A percentile compares a stretch with the other conserved stretches of the same genome.
Evolutionary conservation across 2,329 filamentous ascomycete species (phyloP).

Genomic region (Colletotrichum scovillei): DNA sequence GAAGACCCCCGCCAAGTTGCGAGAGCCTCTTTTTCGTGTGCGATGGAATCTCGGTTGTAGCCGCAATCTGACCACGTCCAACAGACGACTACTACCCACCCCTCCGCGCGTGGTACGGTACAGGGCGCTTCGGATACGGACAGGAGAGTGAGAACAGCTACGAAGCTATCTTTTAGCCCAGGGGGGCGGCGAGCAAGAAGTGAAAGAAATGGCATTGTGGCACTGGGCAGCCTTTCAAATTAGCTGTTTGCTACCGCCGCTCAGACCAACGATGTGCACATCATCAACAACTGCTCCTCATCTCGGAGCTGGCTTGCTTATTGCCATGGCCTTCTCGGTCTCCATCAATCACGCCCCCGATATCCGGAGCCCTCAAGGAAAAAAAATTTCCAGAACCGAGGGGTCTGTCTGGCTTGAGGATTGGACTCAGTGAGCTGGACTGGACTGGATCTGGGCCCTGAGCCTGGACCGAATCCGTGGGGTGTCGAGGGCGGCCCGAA

Average conservation of each 20-base stretch:
- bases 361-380: neutral
- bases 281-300: slow-evolving; percentile 16
- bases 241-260: neutral
- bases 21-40: slow-evolving; percentile 1
- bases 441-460: neutral
- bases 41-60: slow-evolving; percentile 3
- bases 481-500: slow-evolving; percentile 7
- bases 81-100: neutral
- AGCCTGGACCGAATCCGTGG: neutral
- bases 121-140: neutral
- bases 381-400: neutral
- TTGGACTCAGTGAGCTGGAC: neutral
- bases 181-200: neutral
- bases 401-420: neutral
- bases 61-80: slow-evolving; percentile 1
- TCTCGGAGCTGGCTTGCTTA: slow-evolving; percentile 11
- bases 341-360: neutral
- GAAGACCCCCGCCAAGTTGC: neutral
- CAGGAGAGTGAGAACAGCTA: neutral
- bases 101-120: neutral
- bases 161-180: neutral
- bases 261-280: slow-evolving; percentile 1
- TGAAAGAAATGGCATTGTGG: neutral
- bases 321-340: neutral
- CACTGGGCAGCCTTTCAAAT: neutral